phyloP scores from a whole-genome alignment of 805 yeast species.

The Candida argentea region DNA sequence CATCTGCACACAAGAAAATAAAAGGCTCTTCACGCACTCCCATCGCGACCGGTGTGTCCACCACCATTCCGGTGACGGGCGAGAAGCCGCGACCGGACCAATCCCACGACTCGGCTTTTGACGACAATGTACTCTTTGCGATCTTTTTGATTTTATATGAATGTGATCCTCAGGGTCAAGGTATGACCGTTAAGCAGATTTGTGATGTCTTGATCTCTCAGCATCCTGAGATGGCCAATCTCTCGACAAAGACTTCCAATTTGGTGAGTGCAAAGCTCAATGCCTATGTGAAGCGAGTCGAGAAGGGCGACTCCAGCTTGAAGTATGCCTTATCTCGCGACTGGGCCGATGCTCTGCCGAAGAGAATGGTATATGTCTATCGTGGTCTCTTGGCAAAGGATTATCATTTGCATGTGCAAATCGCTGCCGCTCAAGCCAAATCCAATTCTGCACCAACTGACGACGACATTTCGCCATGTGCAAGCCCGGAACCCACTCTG shows the following conservation, averaged over 20 bases:
- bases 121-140: constrained; percentile 67
- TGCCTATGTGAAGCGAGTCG: constrained; percentile 78
- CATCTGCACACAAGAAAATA: constrained; percentile 16
- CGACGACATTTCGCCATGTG: constrained; percentile 4
- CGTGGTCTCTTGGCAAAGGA: constrained; percentile 71
- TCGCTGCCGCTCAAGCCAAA: constrained; percentile 28
- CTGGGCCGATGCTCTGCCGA: constrained; percentile 87
- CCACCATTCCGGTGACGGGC: constrained; percentile 74
- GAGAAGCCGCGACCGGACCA: constrained; percentile 59
- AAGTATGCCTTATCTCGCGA: constrained; percentile 72
- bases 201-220: constrained; percentile 65
- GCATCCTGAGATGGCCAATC: constrained; percentile 77
- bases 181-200: constrained; percentile 85
- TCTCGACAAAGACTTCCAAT: constrained; percentile 73
- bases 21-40: constrained; percentile 36
- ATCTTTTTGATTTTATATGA: constrained; percentile 65
- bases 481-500: constrained; percentile 1
- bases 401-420: constrained; percentile 61
- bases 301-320: constrained; percentile 67
- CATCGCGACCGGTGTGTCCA: constrained; percentile 63
- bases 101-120: constrained; percentile 48
- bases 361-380: constrained; percentile 81
- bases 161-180: constrained; percentile 56
- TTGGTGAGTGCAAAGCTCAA: constrained; percentile 73
- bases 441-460: constrained; percentile 1